phyloP scores from a whole-genome alignment of 805 yeast species.

The Blastobotrys mokoenaii region DNA sequence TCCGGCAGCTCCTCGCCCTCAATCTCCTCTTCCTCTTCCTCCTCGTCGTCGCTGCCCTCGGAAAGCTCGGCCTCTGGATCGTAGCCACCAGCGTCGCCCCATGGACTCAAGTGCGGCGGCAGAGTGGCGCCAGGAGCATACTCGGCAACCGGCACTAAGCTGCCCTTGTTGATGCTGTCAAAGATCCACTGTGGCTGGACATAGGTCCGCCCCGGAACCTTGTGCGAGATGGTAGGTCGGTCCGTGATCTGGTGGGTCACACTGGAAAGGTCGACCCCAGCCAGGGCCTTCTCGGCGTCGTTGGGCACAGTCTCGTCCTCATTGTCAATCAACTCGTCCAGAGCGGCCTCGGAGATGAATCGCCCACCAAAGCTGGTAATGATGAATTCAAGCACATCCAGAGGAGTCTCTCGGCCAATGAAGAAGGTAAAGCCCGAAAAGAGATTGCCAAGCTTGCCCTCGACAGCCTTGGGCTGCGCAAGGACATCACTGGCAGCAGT shows the following conservation, averaged over 20 bases:
- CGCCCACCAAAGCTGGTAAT: constrained; percentile 81
- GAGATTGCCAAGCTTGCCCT: constrained; percentile 41
- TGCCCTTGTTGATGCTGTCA: constrained; percentile 75
- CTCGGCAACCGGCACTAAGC: constrained; percentile 63
- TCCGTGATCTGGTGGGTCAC: constrained; percentile 93
- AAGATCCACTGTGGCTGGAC: constrained; percentile 98
- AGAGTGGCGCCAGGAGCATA: constrained; percentile 92
- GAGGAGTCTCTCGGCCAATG: constrained; percentile 91
- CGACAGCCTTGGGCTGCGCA: constrained; percentile 47
- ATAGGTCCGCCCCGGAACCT: constrained; percentile 86
- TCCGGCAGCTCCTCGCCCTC: constrained; percentile 40
- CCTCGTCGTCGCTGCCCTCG: constrained; percentile 46
- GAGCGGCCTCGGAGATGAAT: constrained; percentile 75
- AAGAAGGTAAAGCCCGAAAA: constrained; percentile 72
- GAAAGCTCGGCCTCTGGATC: constrained; percentile 65
- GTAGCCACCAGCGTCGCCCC: constrained; percentile 94
- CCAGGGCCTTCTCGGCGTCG: constrained; percentile 22
- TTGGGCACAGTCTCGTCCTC: constrained; percentile 39
- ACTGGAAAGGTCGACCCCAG: constrained; percentile 46
- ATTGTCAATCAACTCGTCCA: constrained; percentile 58
- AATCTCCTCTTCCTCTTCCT: constrained; percentile 42
- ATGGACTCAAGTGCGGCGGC: constrained; percentile 97
- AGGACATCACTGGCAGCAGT: constrained; percentile 43
- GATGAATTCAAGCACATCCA: constrained; percentile 83
- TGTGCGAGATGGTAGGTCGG: constrained; percentile 71